A percentile compares a stretch with the other conserved stretches of the same genome.
These are phyloP conservation scores for Spencermartinsiella europaea DNA, from an alignment of 805 yeast species.

Conservation along the genomic window DNA sequence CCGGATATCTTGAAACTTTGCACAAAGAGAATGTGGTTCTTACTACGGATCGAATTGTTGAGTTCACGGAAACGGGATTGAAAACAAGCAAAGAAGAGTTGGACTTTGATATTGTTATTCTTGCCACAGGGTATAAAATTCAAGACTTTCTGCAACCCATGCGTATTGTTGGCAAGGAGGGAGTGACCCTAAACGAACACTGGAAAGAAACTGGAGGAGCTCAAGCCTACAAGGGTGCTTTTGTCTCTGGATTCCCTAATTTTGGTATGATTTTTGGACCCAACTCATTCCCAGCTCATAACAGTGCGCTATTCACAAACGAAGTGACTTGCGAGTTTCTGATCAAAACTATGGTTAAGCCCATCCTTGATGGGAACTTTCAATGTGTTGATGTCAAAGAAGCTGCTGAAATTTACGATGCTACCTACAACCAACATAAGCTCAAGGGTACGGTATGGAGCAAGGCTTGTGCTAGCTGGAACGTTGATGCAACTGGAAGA, in stretches of 20 bases:
- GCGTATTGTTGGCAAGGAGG: constrained; percentile 13
- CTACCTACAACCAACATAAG: constrained; percentile 4
- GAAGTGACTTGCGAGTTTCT: constrained; percentile 18
- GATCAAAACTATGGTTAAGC: constrained; percentile 11
- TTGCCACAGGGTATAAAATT: constrained; percentile 18
- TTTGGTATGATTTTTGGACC: constrained; percentile 21
- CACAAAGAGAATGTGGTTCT: constrained; percentile 15
- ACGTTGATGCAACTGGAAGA: constrained; percentile 12
- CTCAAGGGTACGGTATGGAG: constrained; percentile 12
- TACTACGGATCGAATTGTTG: constrained; percentile 12
- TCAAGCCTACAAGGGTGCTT: constrained; percentile 19
- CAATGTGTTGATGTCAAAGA: constrained; percentile 13
- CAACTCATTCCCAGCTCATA: constrained; percentile 19
- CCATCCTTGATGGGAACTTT: constrained; percentile 8
- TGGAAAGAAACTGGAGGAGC: constrained; percentile 19
- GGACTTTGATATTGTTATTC: constrained; percentile 11
- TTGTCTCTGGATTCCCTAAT: constrained; percentile 21
- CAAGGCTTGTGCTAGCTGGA: constrained; percentile 16
- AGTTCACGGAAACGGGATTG: constrained; percentile 8
- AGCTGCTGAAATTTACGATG: constrained; percentile 12
- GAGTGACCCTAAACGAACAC: constrained; percentile 8
- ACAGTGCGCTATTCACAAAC: constrained; percentile 16
- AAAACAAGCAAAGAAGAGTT: background rate
- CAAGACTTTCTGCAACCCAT: constrained; percentile 18
- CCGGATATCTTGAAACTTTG: constrained; percentile 19